Base-by-base conservation (phyloP, 192 early-diverging fungal species). In the Backusella tarrabulga region DNA sequence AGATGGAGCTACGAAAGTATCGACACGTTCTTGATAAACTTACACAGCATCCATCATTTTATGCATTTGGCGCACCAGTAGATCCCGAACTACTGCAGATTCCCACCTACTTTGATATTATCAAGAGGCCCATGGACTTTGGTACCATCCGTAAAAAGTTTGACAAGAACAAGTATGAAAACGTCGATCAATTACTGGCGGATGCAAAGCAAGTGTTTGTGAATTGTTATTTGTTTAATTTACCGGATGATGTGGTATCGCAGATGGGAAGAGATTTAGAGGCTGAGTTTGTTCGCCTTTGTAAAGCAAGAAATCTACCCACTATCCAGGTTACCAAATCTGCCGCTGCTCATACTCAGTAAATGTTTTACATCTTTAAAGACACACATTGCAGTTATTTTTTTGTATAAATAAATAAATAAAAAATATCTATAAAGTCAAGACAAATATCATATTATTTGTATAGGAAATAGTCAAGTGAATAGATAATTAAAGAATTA, bases 121-220 rank as follows among this genome's bases (percentile, higher is more conserved):
- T 95, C 63, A 90, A 93, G 76, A 67, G 90, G 73, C 95, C 95
- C 4, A 97, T 97, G 94, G 95, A 97, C 74, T 79, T 97, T 63
- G 85, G 87, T 38, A 97, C 95, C 0, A 88, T 97, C 14, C 80
- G 83, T 70, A 83, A 83, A 63, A 90, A 90, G 80, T 84, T 96
- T 8, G 91, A 95, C n/a, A 52, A 69, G 40, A 87, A 87, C 12
- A 77, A 85, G 26, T 97, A 97, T 77, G 77, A 80, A 26, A 85
- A 32, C 76, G 54, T 67, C 36, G 80, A 89, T 34, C 78, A 85
- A 9, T 89, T 95, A 74, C 83, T 85, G 15, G 73, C 78, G 40
- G 91, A 94, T 77, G 80, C 92, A 7, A 77, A 83, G 4, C 85
- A 87, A 23, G 87, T 95, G 19, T 86, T 91, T 76, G 77, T 83